Conservation (phyloP, 768 basidiomycete species). For the Lentinula sp. region DNA sequence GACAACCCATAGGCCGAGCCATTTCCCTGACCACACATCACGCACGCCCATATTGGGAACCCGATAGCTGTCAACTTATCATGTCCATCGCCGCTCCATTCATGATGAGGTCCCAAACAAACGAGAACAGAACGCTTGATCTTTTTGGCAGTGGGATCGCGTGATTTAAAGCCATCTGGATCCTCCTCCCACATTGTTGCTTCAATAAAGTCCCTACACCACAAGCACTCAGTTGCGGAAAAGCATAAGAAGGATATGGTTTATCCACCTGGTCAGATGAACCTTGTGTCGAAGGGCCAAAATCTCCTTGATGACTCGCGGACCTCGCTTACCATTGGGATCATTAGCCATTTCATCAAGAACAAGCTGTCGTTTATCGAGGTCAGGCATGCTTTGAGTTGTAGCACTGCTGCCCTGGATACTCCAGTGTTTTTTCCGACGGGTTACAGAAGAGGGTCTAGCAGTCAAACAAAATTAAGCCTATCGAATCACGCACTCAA, state of each 20-base stretch:
- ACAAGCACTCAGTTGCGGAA: not conserved
- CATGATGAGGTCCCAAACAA: constrained; percentile 20
- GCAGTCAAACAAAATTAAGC: not conserved
- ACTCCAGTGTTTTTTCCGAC: constrained; percentile 17
- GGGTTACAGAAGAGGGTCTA: constrained; percentile 23
- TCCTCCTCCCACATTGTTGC: constrained; percentile 16
- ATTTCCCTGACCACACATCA: constrained; percentile 21
- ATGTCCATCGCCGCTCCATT: constrained; percentile 28
- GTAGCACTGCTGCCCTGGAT: constrained; percentile 22
- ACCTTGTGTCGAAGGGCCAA: constrained; percentile 24
- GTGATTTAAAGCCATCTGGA: constrained; percentile 15
- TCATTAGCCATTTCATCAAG: constrained; percentile 28
- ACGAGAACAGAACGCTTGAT: constrained; percentile 10
- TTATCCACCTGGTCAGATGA: constrained; percentile 22
- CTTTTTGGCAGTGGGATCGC: constrained; percentile 21
- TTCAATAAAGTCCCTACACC: constrained; percentile 9
- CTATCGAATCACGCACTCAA: not conserved
- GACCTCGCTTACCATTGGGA: constrained; percentile 20
- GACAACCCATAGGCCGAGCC: constrained; percentile 23
- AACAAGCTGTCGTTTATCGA: constrained; percentile 24
- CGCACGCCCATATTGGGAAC: constrained; percentile 21
- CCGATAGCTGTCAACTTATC: constrained; percentile 25
- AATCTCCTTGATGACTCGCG: constrained; percentile 19
- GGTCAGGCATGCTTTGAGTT: constrained; percentile 20
- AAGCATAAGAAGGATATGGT: not conserved